phyloP scores from a whole-genome alignment of 192 early-diverging fungal genomes.

The Coemansia aciculifera region DNA sequence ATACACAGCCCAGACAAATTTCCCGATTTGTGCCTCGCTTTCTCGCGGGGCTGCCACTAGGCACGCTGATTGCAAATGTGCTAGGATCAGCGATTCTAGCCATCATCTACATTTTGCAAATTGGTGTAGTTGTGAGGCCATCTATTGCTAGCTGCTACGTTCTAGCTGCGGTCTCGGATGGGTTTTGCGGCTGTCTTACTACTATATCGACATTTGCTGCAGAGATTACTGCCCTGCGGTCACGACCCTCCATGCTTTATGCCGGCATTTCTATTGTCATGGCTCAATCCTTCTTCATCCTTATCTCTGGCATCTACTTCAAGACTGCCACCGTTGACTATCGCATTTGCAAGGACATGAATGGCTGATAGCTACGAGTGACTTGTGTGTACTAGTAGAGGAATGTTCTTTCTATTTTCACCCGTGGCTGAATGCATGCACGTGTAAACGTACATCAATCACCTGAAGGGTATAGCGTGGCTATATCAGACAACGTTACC shows the following conservation, averaged over 20 bases:
- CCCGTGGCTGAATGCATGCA: slow-evolving; percentile 8
- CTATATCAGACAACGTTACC: not conserved
- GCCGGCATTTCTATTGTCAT: slow-evolving; percentile 32
- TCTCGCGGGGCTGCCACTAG: slow-evolving; percentile 27
- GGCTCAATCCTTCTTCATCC: slow-evolving; percentile 37
- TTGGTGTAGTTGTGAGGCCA: slow-evolving; percentile 37
- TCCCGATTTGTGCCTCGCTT: not conserved
- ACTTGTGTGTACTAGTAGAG: not conserved
- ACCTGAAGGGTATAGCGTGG: not conserved
- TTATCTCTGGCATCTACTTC: slow-evolving; percentile 50
- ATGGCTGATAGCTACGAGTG: not conserved
- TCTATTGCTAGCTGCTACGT: slow-evolving; percentile 39
- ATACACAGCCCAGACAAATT: slow-evolving; percentile 6
- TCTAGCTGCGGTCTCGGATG: slow-evolving; percentile 48
- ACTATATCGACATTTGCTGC: slow-evolving; percentile 66
- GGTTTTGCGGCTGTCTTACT: slow-evolving; percentile 70
- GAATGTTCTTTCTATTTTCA: not conserved
- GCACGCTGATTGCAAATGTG: slow-evolving; percentile 50
- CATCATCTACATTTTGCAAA: slow-evolving; percentile 35
- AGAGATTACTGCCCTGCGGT: slow-evolving; percentile 44
- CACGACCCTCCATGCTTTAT: slow-evolving; percentile 26
- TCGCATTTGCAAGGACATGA: slow-evolving; percentile 1
- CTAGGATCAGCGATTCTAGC: slow-evolving; percentile 33
- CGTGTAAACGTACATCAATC: not conserved
- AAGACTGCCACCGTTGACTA: slow-evolving; percentile 33